Percentiles rank a stretch among this genome's conserved stretches.
Evolutionary conservation across 768 basidiomycete genomes (phyloP).

Genomic region (Panaeolus cyanescens): DNA sequence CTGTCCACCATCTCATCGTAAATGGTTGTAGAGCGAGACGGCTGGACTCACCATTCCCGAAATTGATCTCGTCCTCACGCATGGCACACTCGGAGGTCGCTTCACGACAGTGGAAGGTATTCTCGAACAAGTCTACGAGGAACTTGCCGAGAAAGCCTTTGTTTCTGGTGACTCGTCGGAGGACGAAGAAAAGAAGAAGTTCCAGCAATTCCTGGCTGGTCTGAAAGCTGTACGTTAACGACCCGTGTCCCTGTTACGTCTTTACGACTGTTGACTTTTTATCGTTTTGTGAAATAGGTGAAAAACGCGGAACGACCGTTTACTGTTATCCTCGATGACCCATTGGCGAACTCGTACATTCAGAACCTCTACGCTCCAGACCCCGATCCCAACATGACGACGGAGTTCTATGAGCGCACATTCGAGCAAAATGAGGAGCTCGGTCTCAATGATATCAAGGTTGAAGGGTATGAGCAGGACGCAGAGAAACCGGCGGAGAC

Average conservation of each 20-base stretch:
- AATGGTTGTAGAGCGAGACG: conserved; percentile 77
- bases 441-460: conserved; percentile 88
- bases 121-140: conserved; percentile 91
- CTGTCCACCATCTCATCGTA: not conserved
- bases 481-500: not conserved
- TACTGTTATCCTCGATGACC: conserved; percentile 94
- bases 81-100: conserved; percentile 94
- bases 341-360: conserved; percentile 91
- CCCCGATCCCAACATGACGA: conserved; percentile 89
- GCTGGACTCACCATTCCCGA: conserved; percentile 91
- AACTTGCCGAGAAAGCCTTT: conserved; percentile 87
- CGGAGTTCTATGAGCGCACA: conserved; percentile 81
- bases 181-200: conserved; percentile 53
- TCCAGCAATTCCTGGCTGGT: conserved; percentile 73
- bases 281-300: conserved; percentile 44
- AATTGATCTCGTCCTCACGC: conserved; percentile 88
- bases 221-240: conserved; percentile 66
- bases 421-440: conserved; percentile 94
- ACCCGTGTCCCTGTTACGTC: not conserved
- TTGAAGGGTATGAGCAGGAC: conserved; percentile 67
- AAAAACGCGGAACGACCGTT: conserved; percentile 80
- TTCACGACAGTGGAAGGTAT: conserved; percentile 98
- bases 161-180: conserved; percentile 66
- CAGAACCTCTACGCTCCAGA: conserved; percentile 99
- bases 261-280: not conserved